Conservation (phyloP, 352 stramenopile genomes). For the Thraustochytrium sp. region DNA sequence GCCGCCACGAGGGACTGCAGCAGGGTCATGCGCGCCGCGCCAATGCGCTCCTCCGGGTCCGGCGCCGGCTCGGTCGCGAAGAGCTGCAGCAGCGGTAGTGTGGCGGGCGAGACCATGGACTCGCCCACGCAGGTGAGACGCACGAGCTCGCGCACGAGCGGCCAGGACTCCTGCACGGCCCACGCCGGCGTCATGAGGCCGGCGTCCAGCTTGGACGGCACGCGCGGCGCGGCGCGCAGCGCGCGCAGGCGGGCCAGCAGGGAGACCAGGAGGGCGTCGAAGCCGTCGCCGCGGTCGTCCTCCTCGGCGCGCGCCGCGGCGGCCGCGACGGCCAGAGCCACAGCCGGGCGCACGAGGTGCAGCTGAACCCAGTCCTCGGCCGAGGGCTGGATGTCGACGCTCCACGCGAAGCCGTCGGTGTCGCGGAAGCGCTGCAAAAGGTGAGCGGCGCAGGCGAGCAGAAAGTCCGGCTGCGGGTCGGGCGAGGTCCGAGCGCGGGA, state of each 20-base stretch:
- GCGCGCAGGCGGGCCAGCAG: neutral
- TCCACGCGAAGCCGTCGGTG: neutral
- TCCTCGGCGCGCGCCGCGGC: neutral
- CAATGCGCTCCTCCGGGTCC: neutral
- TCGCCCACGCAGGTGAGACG: neutral
- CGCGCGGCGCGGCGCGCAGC: neutral
- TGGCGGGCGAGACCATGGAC: neutral
- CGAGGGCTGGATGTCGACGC: slow-evolving; percentile 3
- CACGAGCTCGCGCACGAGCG: neutral
- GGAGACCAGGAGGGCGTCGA: neutral
- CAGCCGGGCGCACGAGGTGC: neutral
- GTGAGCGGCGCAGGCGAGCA: neutral
- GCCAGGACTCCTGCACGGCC: neutral
- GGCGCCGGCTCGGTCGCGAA: neutral
- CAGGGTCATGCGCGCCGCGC: neutral
- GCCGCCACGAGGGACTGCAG: neutral
- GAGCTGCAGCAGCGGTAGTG: neutral
- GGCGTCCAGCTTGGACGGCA: neutral
- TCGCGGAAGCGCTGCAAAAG: neutral
- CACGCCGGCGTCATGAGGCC: neutral
- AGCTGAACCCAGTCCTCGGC: slow-evolving; percentile 25
- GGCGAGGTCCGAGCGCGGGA: too few relatives aligned
- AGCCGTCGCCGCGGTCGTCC: neutral
- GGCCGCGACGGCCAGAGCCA: neutral
- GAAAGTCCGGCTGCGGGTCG: neutral